Evolutionary conservation across 768 basidiomycete genomes (phyloP), one percentile per base, ranked within the genome.

Genomic region (Gautieria morchelliformis): DNA sequence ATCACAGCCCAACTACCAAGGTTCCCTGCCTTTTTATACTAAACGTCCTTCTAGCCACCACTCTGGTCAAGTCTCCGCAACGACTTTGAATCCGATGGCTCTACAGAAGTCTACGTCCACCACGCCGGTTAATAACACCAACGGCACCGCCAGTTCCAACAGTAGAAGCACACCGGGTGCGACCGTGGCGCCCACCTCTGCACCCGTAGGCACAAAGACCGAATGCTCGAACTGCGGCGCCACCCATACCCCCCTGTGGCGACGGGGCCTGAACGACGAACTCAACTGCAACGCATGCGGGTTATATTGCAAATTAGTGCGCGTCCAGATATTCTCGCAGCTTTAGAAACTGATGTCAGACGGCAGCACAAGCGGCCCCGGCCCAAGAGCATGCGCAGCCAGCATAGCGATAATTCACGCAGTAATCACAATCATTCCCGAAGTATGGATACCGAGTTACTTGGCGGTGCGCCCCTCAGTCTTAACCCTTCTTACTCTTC

Each of bases 211-310:
- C 32, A 77, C 78, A 58, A 92, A 91, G 72, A 87, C 87, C 6
- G 90, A 91, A 63, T 92, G 90, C 65, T 85, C 85, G 7, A 92
- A 91, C 69, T 92, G 89, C 63, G 90, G 89, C 20, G 89, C 89
- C 4, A 92, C 89, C 0, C 89, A 90, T 61, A 92, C 90, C 0
- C 89, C 90, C 7, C 78, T 93, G 27, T 93, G 90, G 89, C 76
- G 90, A 17, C 78, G 89, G 2, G 90, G 89, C 0, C 69, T 93
- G 63, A 92, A 91, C 60, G 90, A 93, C 61, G 89, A 93, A 71
- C 69, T 93, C 58, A 93, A 93, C 63, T 92, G 90, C 66, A 92
- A 93, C 63, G 89, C 89, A 0, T 92, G 89, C 61, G 90, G 89
- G 4, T 71, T 92, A 42, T 93, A 93, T 66, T 93, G 88, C 69